Evolutionary conservation across 2,329 filamentous ascomycete genomes (phyloP).

Genomic region (Sodiomyces alkalinus): DNA sequence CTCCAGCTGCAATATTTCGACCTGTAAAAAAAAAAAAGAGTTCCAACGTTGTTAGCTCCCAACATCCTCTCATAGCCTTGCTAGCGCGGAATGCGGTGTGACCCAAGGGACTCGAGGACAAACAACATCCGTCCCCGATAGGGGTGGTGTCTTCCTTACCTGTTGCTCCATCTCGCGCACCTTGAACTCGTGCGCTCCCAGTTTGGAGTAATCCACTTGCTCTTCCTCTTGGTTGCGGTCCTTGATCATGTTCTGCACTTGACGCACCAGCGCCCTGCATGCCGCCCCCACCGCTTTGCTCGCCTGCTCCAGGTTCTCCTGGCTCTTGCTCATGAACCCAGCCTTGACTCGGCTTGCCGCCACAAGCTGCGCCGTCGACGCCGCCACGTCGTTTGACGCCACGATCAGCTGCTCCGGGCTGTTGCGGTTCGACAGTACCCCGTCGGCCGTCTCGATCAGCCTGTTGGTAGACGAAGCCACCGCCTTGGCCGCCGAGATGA

Average conservation of each 20-base stretch:
- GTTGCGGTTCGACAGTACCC: constrained; percentile 82
- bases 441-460: constrained; percentile 94
- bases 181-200: constrained; percentile 95
- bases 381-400: constrained; percentile 91
- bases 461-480: constrained; percentile 89
- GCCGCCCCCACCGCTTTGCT: constrained; percentile 86
- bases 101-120: background rate
- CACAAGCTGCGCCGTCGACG: constrained; percentile 90
- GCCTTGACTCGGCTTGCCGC: constrained; percentile 94
- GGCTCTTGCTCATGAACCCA: constrained; percentile 93
- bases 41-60: constrained; percentile 8
- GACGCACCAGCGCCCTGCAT: constrained; percentile 74
- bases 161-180: constrained; percentile 98
- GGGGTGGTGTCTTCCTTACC: constrained; percentile 39
- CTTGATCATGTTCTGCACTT: constrained; percentile 89
- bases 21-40: constrained; percentile 34
- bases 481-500: constrained; percentile 94
- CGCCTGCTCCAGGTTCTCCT: constrained; percentile 79
- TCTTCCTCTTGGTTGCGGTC: constrained; percentile 70
- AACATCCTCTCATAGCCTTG: too few species aligned
- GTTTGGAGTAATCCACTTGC: constrained; percentile 69
- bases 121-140: background rate
- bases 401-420: constrained; percentile 95
- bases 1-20: constrained; percentile 92
- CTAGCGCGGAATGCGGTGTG: background rate